Evolutionary conservation across 805 yeast genomes (phyloP).

Genomic region (Cyberlindnera lachancei): DNA sequence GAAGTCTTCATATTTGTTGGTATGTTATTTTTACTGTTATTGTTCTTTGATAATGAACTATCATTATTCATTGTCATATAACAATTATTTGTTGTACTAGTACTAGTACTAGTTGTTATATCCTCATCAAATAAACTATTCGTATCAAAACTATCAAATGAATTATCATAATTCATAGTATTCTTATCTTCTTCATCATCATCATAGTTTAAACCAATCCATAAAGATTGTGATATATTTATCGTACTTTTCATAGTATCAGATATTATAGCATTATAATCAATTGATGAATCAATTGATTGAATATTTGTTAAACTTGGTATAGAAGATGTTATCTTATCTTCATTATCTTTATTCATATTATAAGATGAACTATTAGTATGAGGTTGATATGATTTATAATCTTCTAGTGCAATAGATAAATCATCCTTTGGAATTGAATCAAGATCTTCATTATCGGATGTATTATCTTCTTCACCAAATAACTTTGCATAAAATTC

Average conservation of each 20-base stretch:
- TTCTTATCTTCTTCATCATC: conserved; percentile 3
- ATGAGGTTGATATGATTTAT: conserved; percentile 12
- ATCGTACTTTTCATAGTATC: conserved; percentile 9
- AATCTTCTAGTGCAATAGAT: conserved; percentile 16
- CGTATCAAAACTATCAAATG: too few relatives aligned
- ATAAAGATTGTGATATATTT: conserved; percentile 15
- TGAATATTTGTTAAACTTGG: conserved; percentile 14
- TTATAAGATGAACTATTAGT: neutral
- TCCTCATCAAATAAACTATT: too few relatives aligned
- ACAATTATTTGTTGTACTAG: too few relatives aligned
- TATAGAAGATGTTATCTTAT: conserved; percentile 6
- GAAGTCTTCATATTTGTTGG: too few relatives aligned
- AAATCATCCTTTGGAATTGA: neutral
- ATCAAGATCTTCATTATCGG: conserved; percentile 2
- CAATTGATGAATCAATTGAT: conserved; percentile 11
- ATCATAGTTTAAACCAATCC: conserved; percentile 18
- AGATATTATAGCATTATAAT: too few relatives aligned
- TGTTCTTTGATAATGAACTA: too few relatives aligned
- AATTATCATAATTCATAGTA: too few relatives aligned
- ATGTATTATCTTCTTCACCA: neutral
- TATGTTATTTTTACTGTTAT: too few relatives aligned
- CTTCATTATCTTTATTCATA: neutral
- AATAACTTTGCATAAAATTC: conserved; percentile 15
- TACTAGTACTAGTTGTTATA: too few relatives aligned
- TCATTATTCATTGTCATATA: too few relatives aligned